Base-by-base conservation (phyloP, 2,329 filamentous ascomycete species). In the Aspergillus brunneoviolaceus region DNA sequence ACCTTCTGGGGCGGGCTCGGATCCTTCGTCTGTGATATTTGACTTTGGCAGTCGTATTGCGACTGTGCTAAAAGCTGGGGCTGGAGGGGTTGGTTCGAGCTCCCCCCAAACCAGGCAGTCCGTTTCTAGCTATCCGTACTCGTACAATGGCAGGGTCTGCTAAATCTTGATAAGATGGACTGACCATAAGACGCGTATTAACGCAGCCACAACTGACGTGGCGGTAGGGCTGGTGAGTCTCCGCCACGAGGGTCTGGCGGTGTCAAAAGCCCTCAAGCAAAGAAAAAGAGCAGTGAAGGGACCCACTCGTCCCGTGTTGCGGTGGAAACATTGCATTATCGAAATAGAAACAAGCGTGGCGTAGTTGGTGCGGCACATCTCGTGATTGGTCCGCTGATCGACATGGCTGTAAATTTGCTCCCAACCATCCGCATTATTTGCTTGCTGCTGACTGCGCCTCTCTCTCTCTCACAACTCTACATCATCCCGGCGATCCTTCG, bases 291-390 rank as follows among this genome's bases (percentile, higher is more conserved):
- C 23, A 51, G n/a, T 16, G 25, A 51, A 51, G 23, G 14, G 9
- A 21, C 10, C 51, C 51, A 52, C 23, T 39, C 45, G n/a, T 49
- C 39, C 39, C 39, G 53, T 45, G 58, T 63, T 63, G 60, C 57
- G 62, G 57, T 58, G 62, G 60, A 61, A 63, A 61, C 60, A 14
- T 19, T 14, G 33, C 49, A 19, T 27, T 51, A 49, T 49, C 25
- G 51, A 55, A 55, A 69, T 70, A 70, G 69, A 68, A 70, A 63
- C 68, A 60, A 64, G 61, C 66, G 68, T 70, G 68, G 68, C 64
- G 67, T 66, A 65, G 66, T 39, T 48, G 47, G 54, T 51, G 51
- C 6, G 16, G 5, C 9, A 3, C 4, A 4, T 3, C 12, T 6
- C 16, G 25, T 67, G 52, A 69, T 68, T 69, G 65, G 67, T 5